Evolutionary conservation across 2,329 filamentous ascomycete species (phyloP), one percentile per base, ranked within the genome.

Genomic region (Cladosporium sp.): DNA sequence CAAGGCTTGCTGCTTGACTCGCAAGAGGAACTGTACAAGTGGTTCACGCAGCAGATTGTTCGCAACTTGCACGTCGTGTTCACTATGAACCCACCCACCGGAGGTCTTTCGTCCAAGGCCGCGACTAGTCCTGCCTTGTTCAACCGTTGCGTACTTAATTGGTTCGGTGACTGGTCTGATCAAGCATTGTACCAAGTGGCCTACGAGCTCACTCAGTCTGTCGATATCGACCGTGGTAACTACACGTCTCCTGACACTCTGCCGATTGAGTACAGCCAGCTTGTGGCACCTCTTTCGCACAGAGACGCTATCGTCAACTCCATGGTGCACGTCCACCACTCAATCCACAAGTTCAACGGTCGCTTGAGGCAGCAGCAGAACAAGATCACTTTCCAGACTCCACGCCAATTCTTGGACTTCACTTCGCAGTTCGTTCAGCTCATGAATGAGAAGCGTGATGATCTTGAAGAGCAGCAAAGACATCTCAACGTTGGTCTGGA

Each of bases 161-260:
- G 95, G 95, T 97, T 99, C 78, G 95, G 95, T 70, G 95, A 99
- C 80, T 99, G 95, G 95, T 99, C 95, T 62, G 95, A 99, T 78
- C 95, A 99, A 81, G 96, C 95, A 44, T 86, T 99, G 24, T 99
- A 96, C 88, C 96, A 99, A 79, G 96, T 99, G 69, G 93, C 92
- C 28, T 93, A 92, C 69, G 95, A 99, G 79, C 87, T 99, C 66
- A 99, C 96, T 0, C 91, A 96, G 71, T 94, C 92, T n/a, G 89
- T 99, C 67, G 95, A 99, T 77, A 85, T 99, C 64, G 95, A 99
- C 76, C 90, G 93, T 69, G 84, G 91, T 62, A 93, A 89, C 75
- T 99, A 94, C 78, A 83, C 85, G 63, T 92, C 93, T 4, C 94
- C 94, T 2, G 93, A 98, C 73, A 95, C 90, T 66, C 92, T 99